Evolutionary conservation across 192 early-diverging fungal genomes (phyloP).

Genomic region (Rhizophagus clarus): DNA sequence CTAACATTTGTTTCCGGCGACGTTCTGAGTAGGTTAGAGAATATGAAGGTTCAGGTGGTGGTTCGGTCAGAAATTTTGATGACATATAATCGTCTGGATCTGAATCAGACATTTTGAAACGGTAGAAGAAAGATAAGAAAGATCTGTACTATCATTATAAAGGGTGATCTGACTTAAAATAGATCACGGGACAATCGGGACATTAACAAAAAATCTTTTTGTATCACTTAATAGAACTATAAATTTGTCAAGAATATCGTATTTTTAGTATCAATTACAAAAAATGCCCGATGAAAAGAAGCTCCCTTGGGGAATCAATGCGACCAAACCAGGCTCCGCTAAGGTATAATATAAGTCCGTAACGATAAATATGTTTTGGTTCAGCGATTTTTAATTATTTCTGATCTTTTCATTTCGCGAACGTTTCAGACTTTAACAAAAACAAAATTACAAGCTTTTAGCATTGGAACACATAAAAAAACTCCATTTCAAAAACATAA

Average conservation of each 20-base stretch:
- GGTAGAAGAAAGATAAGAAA: too few species aligned
- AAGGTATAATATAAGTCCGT: slow-evolving; percentile 6
- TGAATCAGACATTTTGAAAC: not conserved
- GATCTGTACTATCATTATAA: too few species aligned
- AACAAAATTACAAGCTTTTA: slow-evolving; percentile 69
- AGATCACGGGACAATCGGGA: too few species aligned
- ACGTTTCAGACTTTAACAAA: slow-evolving; percentile 54
- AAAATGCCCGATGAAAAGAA: slow-evolving; percentile 32
- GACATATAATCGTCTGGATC: slow-evolving; percentile 54
- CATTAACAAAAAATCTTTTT: too few species aligned
- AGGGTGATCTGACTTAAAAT: too few species aligned
- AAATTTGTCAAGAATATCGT: too few species aligned
- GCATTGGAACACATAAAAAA: slow-evolving; percentile 68
- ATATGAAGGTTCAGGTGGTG: not conserved
- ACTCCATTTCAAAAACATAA: slow-evolving; percentile 76
- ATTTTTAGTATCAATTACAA: not conserved
- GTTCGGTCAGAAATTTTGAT: slow-evolving; percentile 35
- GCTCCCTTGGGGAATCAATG: slow-evolving; percentile 28
- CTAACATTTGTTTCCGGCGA: slow-evolving; percentile 34
- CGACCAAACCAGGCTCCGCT: slow-evolving; percentile 25
- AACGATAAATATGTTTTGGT: not conserved
- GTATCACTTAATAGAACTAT: too few species aligned
- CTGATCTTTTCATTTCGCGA: not conserved
- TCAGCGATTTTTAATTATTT: not conserved
- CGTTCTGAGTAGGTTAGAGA: slow-evolving; percentile 39